Evolutionary conservation across 2,329 filamentous ascomycete species (phyloP).

Genomic region (Fusarium compactum): DNA sequence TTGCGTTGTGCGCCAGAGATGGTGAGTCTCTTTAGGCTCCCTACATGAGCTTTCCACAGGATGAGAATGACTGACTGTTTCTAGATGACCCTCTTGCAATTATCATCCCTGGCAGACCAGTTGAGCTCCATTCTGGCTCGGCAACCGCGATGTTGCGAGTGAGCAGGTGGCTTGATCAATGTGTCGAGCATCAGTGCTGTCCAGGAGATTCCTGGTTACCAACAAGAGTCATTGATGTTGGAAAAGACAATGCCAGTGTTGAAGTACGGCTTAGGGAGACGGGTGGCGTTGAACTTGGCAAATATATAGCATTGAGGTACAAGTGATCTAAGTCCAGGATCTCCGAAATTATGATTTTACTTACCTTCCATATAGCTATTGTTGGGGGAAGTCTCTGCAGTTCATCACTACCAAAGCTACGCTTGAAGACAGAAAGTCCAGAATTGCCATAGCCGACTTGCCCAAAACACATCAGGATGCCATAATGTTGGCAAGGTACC

Average conservation of each 20-base stretch:
- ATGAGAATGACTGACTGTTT: too few species aligned
- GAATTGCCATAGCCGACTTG: background rate
- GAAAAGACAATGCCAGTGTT: background rate
- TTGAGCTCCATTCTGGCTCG: too few species aligned
- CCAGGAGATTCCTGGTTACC: background rate
- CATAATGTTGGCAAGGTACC: fast-evolving
- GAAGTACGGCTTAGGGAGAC: conserved; percentile 3
- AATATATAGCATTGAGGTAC: conserved; percentile 15
- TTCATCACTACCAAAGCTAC: conserved; percentile 8
- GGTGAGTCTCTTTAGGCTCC: too few species aligned
- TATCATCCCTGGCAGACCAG: too few species aligned
- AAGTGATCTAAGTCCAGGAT: too few species aligned
- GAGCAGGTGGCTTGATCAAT: too few species aligned
- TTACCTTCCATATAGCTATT: background rate
- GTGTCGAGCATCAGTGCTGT: too few species aligned
- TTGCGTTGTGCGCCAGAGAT: too few species aligned
- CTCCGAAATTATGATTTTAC: background rate
- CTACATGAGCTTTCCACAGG: too few species aligned
- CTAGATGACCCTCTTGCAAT: too few species aligned
- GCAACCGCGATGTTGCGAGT: too few species aligned
- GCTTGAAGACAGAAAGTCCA: background rate
- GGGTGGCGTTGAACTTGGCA: fast-evolving
- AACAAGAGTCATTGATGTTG: conserved; percentile 1
- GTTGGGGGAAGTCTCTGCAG: background rate
- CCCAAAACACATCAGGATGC: background rate